Evolutionary conservation across 345 rosid species (phyloP).

Genomic region (Corymbia maculata): DNA sequence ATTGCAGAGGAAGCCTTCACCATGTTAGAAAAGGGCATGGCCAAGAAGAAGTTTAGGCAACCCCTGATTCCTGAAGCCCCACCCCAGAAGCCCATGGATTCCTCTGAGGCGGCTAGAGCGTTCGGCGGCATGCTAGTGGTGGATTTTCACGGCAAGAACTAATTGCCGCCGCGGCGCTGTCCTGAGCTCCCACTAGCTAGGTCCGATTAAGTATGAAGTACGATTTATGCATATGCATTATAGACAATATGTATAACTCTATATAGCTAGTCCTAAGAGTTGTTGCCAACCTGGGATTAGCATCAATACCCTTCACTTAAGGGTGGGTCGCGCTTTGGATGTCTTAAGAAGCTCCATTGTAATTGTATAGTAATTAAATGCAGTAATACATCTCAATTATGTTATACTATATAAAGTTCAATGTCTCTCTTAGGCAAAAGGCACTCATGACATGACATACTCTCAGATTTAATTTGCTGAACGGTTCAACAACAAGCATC

Average conservation of each 20-base stretch:
- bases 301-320: neutral
- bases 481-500: neutral
- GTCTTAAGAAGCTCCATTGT: neutral
- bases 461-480: neutral
- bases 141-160: neutral
- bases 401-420: neutral
- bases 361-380: neutral
- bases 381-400: neutral
- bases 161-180: neutral
- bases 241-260: neutral
- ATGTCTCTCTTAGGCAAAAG: neutral
- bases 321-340: neutral
- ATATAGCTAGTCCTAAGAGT: neutral
- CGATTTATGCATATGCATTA: neutral
- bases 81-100: neutral
- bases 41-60: neutral
- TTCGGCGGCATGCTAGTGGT: neutral
- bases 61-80: neutral
- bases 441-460: neutral
- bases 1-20: neutral
- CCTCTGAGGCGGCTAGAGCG: neutral
- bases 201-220: neutral
- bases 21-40: neutral
- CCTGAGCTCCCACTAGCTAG: neutral
- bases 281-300: neutral